A percentile compares a stretch with the other conserved stretches of the same genome.
Evolutionary conservation across 306 rosid genomes (phyloP).

Genomic region (Prunus armeniaca): DNA sequence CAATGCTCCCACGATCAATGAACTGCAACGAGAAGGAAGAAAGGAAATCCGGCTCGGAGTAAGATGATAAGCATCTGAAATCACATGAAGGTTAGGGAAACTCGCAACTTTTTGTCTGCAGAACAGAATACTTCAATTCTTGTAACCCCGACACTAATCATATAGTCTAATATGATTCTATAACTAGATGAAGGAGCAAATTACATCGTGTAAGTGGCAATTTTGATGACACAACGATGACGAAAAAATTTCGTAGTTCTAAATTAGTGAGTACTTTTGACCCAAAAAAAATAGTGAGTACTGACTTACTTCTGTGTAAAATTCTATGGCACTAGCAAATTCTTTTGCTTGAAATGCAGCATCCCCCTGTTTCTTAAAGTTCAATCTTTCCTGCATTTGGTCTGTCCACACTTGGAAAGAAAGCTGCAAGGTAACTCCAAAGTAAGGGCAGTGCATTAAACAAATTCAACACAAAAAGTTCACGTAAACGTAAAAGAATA

Average conservation of each 20-base stretch:
- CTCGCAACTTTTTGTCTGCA: background rate
- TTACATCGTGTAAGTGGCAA: too few relatives aligned
- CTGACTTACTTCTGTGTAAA: slow-evolving; percentile 69
- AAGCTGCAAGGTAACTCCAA: slow-evolving; percentile 47
- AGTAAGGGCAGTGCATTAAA: background rate
- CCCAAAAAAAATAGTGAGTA: background rate
- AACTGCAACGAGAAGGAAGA: slow-evolving; percentile 47
- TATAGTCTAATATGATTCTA: background rate
- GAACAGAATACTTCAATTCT: too few relatives aligned
- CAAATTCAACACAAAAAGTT: background rate
- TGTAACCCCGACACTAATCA: background rate
- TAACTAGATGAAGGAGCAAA: background rate
- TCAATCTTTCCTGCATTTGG: slow-evolving; percentile 81
- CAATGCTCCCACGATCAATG: slow-evolving; percentile 67
- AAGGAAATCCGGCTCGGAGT: background rate
- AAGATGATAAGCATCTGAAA: background rate
- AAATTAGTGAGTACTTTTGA: background rate
- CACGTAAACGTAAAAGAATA: background rate
- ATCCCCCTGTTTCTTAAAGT: slow-evolving; percentile 79
- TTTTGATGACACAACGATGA: background rate
- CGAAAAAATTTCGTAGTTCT: background rate
- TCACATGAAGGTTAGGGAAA: background rate
- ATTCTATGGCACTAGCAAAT: slow-evolving; percentile 55
- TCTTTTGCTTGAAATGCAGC: slow-evolving; percentile 76
- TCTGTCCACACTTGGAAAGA: slow-evolving; percentile 95